Conservation (phyloP, 169 alveolate species). For the Amoebophrya sp. region DNA sequence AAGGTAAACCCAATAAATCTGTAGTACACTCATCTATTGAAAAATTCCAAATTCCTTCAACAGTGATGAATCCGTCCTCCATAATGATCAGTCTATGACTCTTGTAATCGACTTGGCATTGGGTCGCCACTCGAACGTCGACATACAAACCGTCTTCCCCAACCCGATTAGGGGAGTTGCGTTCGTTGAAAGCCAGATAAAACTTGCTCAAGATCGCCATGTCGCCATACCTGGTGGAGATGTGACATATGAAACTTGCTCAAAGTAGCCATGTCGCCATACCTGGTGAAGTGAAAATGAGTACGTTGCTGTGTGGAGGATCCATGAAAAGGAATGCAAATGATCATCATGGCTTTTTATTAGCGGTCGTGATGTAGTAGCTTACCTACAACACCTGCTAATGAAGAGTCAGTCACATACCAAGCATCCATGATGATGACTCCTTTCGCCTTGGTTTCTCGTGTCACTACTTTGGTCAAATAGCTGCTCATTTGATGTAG, state of each 20-base stretch:
- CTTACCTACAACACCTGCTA: too few species aligned
- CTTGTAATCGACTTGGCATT: constrained; percentile 1
- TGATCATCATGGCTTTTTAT: background rate
- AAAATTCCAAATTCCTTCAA: too few species aligned
- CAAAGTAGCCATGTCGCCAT: background rate
- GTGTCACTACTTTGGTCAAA: background rate
- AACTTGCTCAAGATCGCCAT: background rate
- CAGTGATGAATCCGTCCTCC: too few species aligned
- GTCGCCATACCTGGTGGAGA: constrained; percentile 22
- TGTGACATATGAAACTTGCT: background rate
- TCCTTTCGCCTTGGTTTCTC: background rate
- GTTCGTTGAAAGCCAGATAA: background rate
- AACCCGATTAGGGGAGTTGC: background rate
- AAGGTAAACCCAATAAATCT: too few species aligned
- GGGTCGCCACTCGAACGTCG: background rate
- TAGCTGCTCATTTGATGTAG: constrained; percentile 1
- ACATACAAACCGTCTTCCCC: background rate
- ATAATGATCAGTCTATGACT: background rate
- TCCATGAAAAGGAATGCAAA: too few species aligned
- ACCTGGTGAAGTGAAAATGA: too few species aligned
- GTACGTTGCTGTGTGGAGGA: too few species aligned
- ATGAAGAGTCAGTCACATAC: background rate
- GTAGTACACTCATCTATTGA: too few species aligned
- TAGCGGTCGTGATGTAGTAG: too few species aligned
- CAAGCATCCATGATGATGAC: constrained; percentile 22